Evolutionary conservation across 208 protist species (phyloP), one percentile per base, ranked within the genome.

Genomic region (Leishmania guyanensis): DNA sequence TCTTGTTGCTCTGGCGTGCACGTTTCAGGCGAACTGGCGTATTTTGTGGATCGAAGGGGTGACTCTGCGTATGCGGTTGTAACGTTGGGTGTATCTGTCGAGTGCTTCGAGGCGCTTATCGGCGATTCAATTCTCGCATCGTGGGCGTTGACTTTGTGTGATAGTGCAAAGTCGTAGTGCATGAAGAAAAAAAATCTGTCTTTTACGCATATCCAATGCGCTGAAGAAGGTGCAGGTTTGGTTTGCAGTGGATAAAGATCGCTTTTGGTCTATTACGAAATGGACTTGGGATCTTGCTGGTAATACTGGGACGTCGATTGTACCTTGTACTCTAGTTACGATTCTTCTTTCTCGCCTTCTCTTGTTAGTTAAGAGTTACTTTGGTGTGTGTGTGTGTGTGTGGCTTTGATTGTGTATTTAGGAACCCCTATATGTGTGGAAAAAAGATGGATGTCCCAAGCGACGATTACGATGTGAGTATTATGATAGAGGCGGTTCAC

Each of bases 401-500:
- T 46, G 43, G 43, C 4, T 46, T 46, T 46, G 43, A 46, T 46
- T 46, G 43, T 46, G 43, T 46, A 46, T 70, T 17, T 58, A 26
- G 48, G 0, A 8, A 68, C 26, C 62, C 2, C 22, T 12, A 36
- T 36, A 36, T 64, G n/a, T 48, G 1, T 5, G 5, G 10, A 48
- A 22, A 17, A 17, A 77, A 29, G 48, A 97, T 97, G 93, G 88
- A 97, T 43, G 91, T 97, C 5, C 90, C 93, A 8, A 88, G 76
- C 62, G 90, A 92, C 62, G 93, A 97, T 69, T 93, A 97, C 81
- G 92, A 97, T 78, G 90, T 93, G 6, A 91, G 84, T 46, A 82
- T 94, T 9, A 94, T 97, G 89, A 89, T 93, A 56, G 68, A 87
- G 12, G 91, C 91, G 4, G 90, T 95, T 14, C 88, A 88, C 50